A percentile compares a stretch with the other conserved stretches of the same genome.
phyloP scores from a whole-genome alignment of 805 yeast species.

The Lachancea sp. region DNA sequence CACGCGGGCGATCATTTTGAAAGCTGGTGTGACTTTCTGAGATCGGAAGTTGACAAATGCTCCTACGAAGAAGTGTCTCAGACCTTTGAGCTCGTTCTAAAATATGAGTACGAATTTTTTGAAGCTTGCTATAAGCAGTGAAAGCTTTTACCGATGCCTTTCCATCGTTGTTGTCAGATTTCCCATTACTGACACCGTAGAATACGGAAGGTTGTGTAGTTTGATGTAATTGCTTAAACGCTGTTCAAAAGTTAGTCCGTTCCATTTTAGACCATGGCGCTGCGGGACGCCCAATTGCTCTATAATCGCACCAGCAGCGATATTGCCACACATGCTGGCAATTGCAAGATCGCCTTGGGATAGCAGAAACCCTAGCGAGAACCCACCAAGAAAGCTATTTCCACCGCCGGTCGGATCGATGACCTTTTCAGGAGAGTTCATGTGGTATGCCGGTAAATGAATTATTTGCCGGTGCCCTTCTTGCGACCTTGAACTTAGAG shows the following conservation, averaged over 20 bases:
- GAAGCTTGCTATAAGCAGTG: conserved; percentile 37
- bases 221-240: conserved; percentile 39
- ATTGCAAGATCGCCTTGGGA: conserved; percentile 41
- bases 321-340: conserved; percentile 61
- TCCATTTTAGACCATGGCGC: conserved; percentile 48
- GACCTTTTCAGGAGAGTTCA: conserved; percentile 38
- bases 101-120: conserved; percentile 42
- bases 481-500: conserved; percentile 29
- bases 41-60: conserved; percentile 37
- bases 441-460: conserved; percentile 75
- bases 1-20: conserved; percentile 46
- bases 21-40: conserved; percentile 43
- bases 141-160: neutral
- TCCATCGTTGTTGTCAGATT: neutral
- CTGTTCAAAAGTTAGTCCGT: conserved; percentile 42
- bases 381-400: conserved; percentile 79
- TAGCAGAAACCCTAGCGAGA: conserved; percentile 54
- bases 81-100: conserved; percentile 33
- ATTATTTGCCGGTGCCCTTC: conserved; percentile 4
- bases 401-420: conserved; percentile 96
- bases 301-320: conserved; percentile 76
- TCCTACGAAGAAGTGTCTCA: conserved; percentile 28
- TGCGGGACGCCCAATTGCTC: conserved; percentile 74
- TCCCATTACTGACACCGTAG: conserved; percentile 9
- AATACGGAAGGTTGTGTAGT: conserved; percentile 7